These are phyloP conservation scores for Prunus yedoensis DNA, from an alignment of 331 rosid genomes.

Conservation along the genomic window DNA sequence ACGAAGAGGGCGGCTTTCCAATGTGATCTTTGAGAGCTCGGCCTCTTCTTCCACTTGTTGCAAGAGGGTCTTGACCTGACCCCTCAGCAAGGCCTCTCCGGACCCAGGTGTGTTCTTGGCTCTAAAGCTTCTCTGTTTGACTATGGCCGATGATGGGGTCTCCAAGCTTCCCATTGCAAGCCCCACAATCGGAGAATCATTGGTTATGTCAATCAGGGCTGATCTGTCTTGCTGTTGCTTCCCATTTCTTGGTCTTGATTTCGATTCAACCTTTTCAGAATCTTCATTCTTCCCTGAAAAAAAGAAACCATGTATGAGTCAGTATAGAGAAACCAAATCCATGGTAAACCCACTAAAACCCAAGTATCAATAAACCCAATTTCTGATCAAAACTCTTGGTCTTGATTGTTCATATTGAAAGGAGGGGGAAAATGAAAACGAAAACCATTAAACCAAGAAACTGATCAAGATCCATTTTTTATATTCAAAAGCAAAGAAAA, in stretches of 20 bases:
- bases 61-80: slow-evolving; percentile 87
- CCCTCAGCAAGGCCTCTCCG: slow-evolving; percentile 88
- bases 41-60: slow-evolving; percentile 97
- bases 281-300: slow-evolving; percentile 55
- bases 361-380: not conserved
- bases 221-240: slow-evolving; percentile 67
- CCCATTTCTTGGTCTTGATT: too few relatives aligned
- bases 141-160: slow-evolving; percentile 57
- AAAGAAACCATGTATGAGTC: not conserved
- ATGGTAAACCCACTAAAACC: not conserved
- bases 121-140: slow-evolving; percentile 45
- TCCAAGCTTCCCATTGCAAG: slow-evolving; percentile 50
- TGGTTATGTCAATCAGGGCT: slow-evolving; percentile 70
- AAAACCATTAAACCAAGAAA: slow-evolving; percentile 1
- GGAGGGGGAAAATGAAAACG: not conserved
- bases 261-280: slow-evolving; percentile 42
- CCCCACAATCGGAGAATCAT: slow-evolving; percentile 93
- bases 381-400: not conserved
- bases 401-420: not conserved
- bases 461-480: not conserved
- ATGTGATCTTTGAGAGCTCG: slow-evolving; percentile 52
- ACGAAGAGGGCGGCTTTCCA: slow-evolving; percentile 48
- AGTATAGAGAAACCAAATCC: not conserved
- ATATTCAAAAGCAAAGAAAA: not conserved
- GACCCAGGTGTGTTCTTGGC: slow-evolving; percentile 82